Evolutionary conservation across 1,139 yeast species (phyloP).

Genomic region (Pichia inconspicua): DNA sequence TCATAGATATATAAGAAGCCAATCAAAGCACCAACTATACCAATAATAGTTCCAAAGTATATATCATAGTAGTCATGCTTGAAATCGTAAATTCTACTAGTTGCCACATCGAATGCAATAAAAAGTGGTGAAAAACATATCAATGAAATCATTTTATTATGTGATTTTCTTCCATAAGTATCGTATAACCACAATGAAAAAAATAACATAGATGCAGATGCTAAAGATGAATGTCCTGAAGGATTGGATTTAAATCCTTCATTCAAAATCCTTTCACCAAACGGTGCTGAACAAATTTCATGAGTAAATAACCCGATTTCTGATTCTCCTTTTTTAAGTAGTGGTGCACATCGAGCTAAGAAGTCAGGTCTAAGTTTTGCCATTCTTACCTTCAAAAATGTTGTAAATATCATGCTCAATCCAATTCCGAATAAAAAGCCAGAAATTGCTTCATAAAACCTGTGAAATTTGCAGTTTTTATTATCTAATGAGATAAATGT

Average conservation of each 20-base stretch:
- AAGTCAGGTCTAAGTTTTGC: slow-evolving; percentile 79
- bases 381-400: slow-evolving; percentile 56
- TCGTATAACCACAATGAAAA: slow-evolving; percentile 48
- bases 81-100: slow-evolving; percentile 44
- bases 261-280: slow-evolving; percentile 32
- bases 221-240: slow-evolving; percentile 64
- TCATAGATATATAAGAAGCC: slow-evolving; percentile 6
- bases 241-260: slow-evolving; percentile 80
- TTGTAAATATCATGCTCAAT: slow-evolving; percentile 39
- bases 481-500: slow-evolving; percentile 3
- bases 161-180: slow-evolving; percentile 44
- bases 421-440: slow-evolving; percentile 36
- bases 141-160: background rate
- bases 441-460: slow-evolving; percentile 29
- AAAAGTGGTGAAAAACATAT: slow-evolving; percentile 32
- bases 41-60: slow-evolving; percentile 41
- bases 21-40: slow-evolving; percentile 2
- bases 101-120: slow-evolving; percentile 11
- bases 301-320: slow-evolving; percentile 11
- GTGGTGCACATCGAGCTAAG: slow-evolving; percentile 51
- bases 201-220: slow-evolving; percentile 61
- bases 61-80: slow-evolving; percentile 74
- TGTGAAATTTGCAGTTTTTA: slow-evolving; percentile 6
- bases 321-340: background rate
- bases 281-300: slow-evolving; percentile 49